Percentiles rank a stretch among this genome's conserved stretches.
Conservation (phyloP, 768 basidiomycete species). For the Leccinum broughii region DNA sequence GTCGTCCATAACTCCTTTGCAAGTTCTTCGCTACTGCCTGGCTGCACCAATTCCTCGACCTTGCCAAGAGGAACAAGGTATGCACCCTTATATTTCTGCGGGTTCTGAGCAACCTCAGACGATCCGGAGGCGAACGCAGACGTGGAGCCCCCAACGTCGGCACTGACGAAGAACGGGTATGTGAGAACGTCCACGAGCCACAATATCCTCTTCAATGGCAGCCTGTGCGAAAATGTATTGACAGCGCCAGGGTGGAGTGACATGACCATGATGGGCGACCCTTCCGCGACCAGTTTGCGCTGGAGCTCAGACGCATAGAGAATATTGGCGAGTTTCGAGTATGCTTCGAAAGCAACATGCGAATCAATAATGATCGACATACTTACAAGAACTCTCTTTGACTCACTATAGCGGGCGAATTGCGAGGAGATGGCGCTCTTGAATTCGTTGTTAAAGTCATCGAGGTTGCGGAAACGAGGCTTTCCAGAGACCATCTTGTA, state of each 20-base stretch:
- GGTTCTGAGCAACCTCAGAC: constrained; percentile 18
- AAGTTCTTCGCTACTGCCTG: constrained; percentile 24
- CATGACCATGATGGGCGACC: constrained; percentile 6
- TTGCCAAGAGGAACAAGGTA: constrained; percentile 33
- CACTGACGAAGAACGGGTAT: constrained; percentile 5
- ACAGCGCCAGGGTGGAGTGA: constrained; percentile 33
- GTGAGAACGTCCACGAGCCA: constrained; percentile 20
- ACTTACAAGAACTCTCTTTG: not conserved
- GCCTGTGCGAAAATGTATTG: constrained; percentile 30
- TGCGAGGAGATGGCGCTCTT: constrained; percentile 17
- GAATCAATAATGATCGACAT: not conserved
- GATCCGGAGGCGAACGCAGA: constrained; percentile 34
- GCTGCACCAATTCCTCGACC: constrained; percentile 13
- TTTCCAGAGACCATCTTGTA: constrained; percentile 24
- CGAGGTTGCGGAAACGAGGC: constrained; percentile 11
- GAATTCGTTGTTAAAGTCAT: constrained; percentile 36
- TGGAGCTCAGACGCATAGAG: constrained; percentile 54
- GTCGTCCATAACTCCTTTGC: constrained; percentile 33
- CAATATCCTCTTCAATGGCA: constrained; percentile 14
- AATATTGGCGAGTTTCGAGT: constrained; percentile 53
- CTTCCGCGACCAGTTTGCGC: constrained; percentile 35
- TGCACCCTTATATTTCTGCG: constrained; percentile 32
- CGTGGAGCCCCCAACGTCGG: constrained; percentile 29
- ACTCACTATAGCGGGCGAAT: not conserved
- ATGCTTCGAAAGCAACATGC: constrained; percentile 31